Percentiles rank a stretch among this genome's conserved stretches.
phyloP scores from a whole-genome alignment of 768 basidiomycete species.

The Xerocomellus chrysenteron region DNA sequence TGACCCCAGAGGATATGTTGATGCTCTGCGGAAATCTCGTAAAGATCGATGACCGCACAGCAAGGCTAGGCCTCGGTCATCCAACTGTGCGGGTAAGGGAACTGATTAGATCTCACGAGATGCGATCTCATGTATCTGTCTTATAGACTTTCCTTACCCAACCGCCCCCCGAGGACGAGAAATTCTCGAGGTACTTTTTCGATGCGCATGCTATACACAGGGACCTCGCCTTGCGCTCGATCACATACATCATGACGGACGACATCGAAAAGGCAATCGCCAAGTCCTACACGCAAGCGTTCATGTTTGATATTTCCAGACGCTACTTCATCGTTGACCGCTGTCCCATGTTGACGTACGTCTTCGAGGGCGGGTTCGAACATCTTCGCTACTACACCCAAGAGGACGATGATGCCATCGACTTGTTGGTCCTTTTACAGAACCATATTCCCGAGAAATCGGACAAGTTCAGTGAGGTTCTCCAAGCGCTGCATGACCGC shows the following conservation, averaged over 20 bases:
- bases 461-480: conserved; percentile 20
- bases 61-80: conserved; percentile 22
- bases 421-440: conserved; percentile 21
- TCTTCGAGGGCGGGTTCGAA: conserved; percentile 29
- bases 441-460: conserved; percentile 22
- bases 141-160: conserved; percentile 26
- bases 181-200: conserved; percentile 20
- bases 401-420: conserved; percentile 28
- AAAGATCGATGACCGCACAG: conserved; percentile 25
- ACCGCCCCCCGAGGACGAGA: conserved; percentile 11
- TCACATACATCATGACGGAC: conserved; percentile 27
- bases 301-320: conserved; percentile 29
- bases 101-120: neutral
- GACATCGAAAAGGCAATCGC: conserved; percentile 26
- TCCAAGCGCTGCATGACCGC: conserved; percentile 28
- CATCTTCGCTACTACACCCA: conserved; percentile 24
- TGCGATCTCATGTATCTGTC: neutral
- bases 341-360: conserved; percentile 29
- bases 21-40: conserved; percentile 27
- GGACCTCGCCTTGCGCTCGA: conserved; percentile 31
- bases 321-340: conserved; percentile 23
- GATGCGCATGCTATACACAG: conserved; percentile 20
- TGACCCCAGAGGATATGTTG: conserved; percentile 26
- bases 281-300: conserved; percentile 22
- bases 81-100: conserved; percentile 23